Percentiles rank a stretch among this genome's conserved stretches.
These are phyloP conservation scores for Mortierella polycephala DNA, from an alignment of 371 early-diverging fungal species.

Conservation along the genomic window DNA sequence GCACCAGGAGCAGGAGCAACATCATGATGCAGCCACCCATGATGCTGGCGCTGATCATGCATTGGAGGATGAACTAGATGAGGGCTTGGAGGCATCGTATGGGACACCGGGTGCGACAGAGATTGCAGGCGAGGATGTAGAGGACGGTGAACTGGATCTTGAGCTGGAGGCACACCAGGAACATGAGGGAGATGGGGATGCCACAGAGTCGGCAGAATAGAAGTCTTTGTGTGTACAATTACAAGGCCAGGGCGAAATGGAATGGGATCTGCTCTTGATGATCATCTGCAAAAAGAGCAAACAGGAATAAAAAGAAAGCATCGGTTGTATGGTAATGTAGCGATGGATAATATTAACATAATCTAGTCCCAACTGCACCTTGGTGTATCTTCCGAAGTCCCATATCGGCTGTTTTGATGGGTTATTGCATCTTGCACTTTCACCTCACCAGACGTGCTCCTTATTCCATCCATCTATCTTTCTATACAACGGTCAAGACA, in stretches of 20 bases:
- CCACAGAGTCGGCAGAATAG: constrained; percentile 29
- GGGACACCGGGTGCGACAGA: constrained; percentile 24
- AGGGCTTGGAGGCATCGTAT: constrained; percentile 19
- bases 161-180: constrained; percentile 36
- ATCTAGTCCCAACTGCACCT: too few relatives aligned
- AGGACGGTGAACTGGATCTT: constrained; percentile 35
- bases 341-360: too few relatives aligned
- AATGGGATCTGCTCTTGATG: too few relatives aligned
- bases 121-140: constrained; percentile 17
- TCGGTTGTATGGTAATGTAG: not conserved
- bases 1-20: constrained; percentile 11
- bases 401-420: too few relatives aligned
- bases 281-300: too few relatives aligned
- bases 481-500: too few relatives aligned
- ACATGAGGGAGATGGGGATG: constrained; percentile 32
- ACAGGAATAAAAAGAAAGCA: not conserved
- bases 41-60: constrained; percentile 13
- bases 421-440: too few relatives aligned
- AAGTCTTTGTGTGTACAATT: not conserved
- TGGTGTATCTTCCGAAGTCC: too few relatives aligned
- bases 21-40: not conserved
- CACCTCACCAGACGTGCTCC: too few relatives aligned
- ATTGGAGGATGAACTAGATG: constrained; percentile 36
- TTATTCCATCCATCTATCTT: too few relatives aligned
- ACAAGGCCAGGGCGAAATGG: not conserved